Percentiles rank a stretch among this genome's conserved stretches.
Evolutionary conservation across 75 land plant genomes (phyloP).

Genomic region (Cupressus sempervirens): DNA sequence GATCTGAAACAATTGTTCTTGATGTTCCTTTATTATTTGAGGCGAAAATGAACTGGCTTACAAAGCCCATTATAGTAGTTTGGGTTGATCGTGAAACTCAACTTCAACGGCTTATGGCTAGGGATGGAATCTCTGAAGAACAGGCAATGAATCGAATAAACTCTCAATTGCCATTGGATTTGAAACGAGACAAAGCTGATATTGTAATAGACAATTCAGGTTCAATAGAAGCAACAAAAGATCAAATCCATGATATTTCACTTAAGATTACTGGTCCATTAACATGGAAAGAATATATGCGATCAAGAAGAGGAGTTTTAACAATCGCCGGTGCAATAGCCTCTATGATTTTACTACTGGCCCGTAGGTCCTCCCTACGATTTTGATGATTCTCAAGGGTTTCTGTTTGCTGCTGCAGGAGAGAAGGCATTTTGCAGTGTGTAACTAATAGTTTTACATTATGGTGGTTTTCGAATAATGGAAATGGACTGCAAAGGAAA

Average conservation of each 20-base stretch:
- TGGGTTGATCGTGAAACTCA: conserved; percentile 94
- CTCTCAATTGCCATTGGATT: conserved; percentile 72
- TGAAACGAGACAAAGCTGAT: conserved; percentile 67
- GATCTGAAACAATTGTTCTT: conserved; percentile 60
- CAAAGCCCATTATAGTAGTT: conserved; percentile 78
- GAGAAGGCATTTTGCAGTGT: not conserved
- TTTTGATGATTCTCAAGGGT: not conserved
- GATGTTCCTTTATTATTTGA: conserved; percentile 91
- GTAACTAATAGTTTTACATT: not conserved
- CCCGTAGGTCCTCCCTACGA: not conserved
- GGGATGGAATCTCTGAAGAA: conserved; percentile 71
- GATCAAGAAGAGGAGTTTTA: conserved; percentile 64
- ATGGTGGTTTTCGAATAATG: not conserved
- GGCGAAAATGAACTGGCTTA: conserved; percentile 71
- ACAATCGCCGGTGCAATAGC: not conserved
- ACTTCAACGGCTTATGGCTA: conserved; percentile 62
- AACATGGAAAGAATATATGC: conserved; percentile 59
- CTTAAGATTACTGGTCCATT: conserved; percentile 48
- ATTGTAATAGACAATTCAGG: conserved; percentile 86
- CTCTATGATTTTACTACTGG: not conserved
- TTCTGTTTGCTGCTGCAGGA: not conserved
- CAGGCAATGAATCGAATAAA: conserved; percentile 70
- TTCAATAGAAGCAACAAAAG: conserved; percentile 58
- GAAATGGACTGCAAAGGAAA: too few species aligned
- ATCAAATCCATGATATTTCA: conserved; percentile 44